phyloP scores from a whole-genome alignment of 257 asterid species.

The Petunia axillaris region DNA sequence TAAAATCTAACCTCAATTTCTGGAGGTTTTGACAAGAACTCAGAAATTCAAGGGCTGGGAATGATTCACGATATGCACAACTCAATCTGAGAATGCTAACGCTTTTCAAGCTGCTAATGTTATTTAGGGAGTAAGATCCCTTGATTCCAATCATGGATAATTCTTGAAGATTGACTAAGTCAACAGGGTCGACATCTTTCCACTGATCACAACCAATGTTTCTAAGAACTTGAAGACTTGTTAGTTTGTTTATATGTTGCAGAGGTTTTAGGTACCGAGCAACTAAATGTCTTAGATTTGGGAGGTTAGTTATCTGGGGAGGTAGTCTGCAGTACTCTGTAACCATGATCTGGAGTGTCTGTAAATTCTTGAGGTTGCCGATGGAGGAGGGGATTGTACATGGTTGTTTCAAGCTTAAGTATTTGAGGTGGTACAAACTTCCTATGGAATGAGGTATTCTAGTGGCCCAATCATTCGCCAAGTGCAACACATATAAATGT shows the following conservation, averaged over 20 bases:
- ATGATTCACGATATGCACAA: not conserved
- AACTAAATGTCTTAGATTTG: constrained; percentile 16
- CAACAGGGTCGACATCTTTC: constrained; percentile 5
- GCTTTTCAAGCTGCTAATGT: constrained; percentile 12
- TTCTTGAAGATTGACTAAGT: constrained; percentile 1
- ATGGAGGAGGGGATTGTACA: constrained; percentile 19
- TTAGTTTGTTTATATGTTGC: not conserved
- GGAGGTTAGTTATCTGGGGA: not conserved
- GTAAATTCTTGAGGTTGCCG: constrained; percentile 24
- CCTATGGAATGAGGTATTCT: not conserved
- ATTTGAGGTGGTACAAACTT: constrained; percentile 24
- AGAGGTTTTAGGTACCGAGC: not conserved
- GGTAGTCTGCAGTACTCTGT: not conserved
- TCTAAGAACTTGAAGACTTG: constrained; percentile 8
- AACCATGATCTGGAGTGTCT: not conserved
- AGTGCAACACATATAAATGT: constrained; percentile 14
- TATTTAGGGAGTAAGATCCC: not conserved
- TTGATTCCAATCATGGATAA: not conserved
- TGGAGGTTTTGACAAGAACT: not conserved
- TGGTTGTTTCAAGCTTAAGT: not conserved
- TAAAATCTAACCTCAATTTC: not conserved
- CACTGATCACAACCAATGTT: not conserved
- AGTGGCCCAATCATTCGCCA: not conserved
- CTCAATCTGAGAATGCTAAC: not conserved
- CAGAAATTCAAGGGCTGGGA: not conserved